Percentiles rank a stretch among this genome's conserved stretches.
Conservation (phyloP, 2,329 filamentous ascomycete genomes). For the Talaromyces rugulosus region DNA sequence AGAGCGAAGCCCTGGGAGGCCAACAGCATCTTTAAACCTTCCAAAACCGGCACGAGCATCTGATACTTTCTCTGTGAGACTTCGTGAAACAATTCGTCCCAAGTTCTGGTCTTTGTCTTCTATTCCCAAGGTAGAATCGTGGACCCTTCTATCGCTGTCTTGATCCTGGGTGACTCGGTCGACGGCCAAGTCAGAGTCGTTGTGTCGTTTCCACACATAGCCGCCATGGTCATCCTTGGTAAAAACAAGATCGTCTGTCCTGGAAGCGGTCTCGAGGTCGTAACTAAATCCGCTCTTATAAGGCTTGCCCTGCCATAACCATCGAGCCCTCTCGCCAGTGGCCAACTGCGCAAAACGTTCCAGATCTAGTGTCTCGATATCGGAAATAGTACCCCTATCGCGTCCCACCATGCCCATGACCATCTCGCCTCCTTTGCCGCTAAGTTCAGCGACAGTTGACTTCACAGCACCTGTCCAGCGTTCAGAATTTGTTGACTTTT, state of each 20-base stretch:
- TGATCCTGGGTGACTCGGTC: slow-evolving; percentile 26
- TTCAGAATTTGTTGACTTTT: slow-evolving; percentile 83
- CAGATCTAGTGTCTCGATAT: slow-evolving; percentile 87
- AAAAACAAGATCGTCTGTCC: slow-evolving; percentile 40
- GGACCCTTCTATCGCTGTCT: slow-evolving; percentile 27
- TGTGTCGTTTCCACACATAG: slow-evolving; percentile 40
- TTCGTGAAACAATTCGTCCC: slow-evolving; percentile 68
- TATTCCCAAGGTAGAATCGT: slow-evolving; percentile 21
- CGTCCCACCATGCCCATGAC: slow-evolving; percentile 91
- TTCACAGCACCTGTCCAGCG: slow-evolving; percentile 92
- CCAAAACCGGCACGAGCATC: slow-evolving; percentile 80
- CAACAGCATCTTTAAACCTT: slow-evolving; percentile 81
- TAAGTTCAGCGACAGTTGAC: slow-evolving; percentile 87
- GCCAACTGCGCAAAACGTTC: slow-evolving; percentile 75
- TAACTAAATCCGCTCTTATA: slow-evolving; percentile 52
- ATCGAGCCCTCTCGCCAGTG: slow-evolving; percentile 79
- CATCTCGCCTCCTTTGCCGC: slow-evolving; percentile 89
- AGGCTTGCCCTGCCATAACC: slow-evolving; percentile 91
- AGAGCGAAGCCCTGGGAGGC: slow-evolving; percentile 40
- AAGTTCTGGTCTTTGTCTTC: slow-evolving; percentile 45
- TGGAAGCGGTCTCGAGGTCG: slow-evolving; percentile 25
- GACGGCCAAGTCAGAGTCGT: slow-evolving; percentile 34
- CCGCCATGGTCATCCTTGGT: slow-evolving; percentile 43
- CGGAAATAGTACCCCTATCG: slow-evolving; percentile 84
- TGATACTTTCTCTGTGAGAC: slow-evolving; percentile 71